Conservation (phyloP, 306 rosid genomes). For the Rosa multiflora region DNA sequence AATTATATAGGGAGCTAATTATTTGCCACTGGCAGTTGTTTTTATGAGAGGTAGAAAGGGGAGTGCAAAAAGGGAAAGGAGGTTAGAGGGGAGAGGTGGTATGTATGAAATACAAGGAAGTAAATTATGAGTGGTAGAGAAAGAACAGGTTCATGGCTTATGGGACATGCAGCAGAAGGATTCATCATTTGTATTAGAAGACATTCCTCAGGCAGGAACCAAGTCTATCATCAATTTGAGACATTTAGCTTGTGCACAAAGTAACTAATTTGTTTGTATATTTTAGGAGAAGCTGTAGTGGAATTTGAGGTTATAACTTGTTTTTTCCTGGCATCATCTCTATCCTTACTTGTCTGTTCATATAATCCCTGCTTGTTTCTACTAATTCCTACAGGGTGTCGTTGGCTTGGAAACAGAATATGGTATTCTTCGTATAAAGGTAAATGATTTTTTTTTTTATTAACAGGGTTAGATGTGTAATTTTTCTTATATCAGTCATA, state of each 20-base stretch:
- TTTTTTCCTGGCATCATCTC: not conserved
- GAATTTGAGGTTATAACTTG: not conserved
- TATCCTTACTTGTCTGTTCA: not conserved
- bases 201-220: not conserved
- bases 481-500: not conserved
- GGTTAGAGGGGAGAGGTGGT: not conserved
- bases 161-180: not conserved
- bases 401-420: conserved; percentile 66
- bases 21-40: not conserved
- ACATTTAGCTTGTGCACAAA: not conserved
- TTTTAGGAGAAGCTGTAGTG: not conserved
- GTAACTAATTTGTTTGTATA: not conserved
- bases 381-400: conserved; percentile 45
- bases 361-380: not conserved
- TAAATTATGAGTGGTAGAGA: not conserved
- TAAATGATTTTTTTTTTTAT: conserved; percentile 26
- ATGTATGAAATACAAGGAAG: not conserved
- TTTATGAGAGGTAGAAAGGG: not conserved
- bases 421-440: conserved; percentile 75
- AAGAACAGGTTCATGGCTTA: not conserved
- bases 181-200: not conserved
- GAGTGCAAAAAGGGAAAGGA: not conserved
- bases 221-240: not conserved
- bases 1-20: not conserved
- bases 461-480: not conserved